Percentiles rank a stretch among this genome's conserved stretches.
Evolutionary conservation across 495 filamentous ascomycete species (phyloP).

Genomic region (Penicillium chermesinum): DNA sequence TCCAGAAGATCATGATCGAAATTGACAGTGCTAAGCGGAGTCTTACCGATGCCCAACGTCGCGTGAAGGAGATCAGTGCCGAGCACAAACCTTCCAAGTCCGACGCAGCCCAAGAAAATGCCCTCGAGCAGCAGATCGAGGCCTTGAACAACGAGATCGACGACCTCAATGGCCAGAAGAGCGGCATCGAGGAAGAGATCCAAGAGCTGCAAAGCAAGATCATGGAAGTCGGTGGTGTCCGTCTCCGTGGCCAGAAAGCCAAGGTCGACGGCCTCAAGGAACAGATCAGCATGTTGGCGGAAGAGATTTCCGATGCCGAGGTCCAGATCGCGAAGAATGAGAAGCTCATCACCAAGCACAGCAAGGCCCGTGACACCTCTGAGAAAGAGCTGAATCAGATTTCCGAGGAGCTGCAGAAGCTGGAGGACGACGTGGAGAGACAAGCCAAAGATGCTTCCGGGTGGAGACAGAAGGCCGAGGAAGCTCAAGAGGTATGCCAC

Average conservation of each 20-base stretch:
- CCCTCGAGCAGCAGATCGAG: conserved; percentile 70
- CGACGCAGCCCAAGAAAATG: conserved; percentile 63
- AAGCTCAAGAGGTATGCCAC: conserved; percentile 65
- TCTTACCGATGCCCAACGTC: conserved; percentile 73
- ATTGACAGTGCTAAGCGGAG: conserved; percentile 82
- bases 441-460: conserved; percentile 71
- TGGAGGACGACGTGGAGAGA: conserved; percentile 70
- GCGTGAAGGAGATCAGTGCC: conserved; percentile 73
- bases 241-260: conserved; percentile 81
- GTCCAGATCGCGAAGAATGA: conserved; percentile 83
- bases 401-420: conserved; percentile 62
- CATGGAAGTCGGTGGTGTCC: conserved; percentile 94
- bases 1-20: conserved; percentile 88
- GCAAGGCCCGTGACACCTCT: conserved; percentile 70
- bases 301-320: conserved; percentile 78
- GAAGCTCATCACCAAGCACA: conserved; percentile 82
- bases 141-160: conserved; percentile 72
- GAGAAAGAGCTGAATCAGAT: conserved; percentile 70
- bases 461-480: conserved; percentile 69
- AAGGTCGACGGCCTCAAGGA: conserved; percentile 91
- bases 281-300: conserved; percentile 73
- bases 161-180: conserved; percentile 72
- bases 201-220: conserved; percentile 89
- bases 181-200: conserved; percentile 85
- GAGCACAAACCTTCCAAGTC: conserved; percentile 74